phyloP scores from a whole-genome alignment of 805 yeast species.

The Ogataea sp. region DNA sequence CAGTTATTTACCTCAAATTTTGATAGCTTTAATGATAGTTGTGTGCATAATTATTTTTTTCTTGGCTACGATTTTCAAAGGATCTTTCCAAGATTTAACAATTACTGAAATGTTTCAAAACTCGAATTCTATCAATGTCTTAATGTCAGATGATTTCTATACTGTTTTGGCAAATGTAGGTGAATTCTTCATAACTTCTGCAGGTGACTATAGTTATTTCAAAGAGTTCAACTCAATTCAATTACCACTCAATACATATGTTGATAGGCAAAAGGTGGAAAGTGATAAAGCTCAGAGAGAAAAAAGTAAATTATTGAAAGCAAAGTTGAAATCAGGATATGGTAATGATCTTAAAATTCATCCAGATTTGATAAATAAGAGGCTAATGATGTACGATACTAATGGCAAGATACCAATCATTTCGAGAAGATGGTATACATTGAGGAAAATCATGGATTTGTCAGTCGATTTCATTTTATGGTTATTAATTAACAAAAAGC shows the following conservation, averaged over 20 bases:
- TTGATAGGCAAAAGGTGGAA: slow-evolving; percentile 12
- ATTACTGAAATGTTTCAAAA: slow-evolving; percentile 26
- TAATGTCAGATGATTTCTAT: slow-evolving; percentile 56
- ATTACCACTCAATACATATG: slow-evolving; percentile 47
- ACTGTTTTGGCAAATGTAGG: slow-evolving; percentile 54
- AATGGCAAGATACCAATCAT: slow-evolving; percentile 4
- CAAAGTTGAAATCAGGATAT: slow-evolving; percentile 15
- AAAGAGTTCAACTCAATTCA: slow-evolving; percentile 44
- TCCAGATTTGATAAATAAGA: slow-evolving; percentile 23
- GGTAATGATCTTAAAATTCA: slow-evolving; percentile 15
- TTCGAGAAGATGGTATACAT: no score
- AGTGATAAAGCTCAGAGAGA: neutral
- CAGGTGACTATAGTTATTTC: slow-evolving; percentile 58
- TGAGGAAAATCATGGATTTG: slow-evolving; percentile 1
- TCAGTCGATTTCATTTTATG: slow-evolving; percentile 5
- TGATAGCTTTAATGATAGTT: slow-evolving; percentile 39
- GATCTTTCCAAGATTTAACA: slow-evolving; percentile 23
- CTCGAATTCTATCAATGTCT: slow-evolving; percentile 29
- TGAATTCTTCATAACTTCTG: slow-evolving; percentile 55
- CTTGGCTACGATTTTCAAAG: slow-evolving; percentile 55
- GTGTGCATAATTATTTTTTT: slow-evolving; percentile 47
- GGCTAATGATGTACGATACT: no score
- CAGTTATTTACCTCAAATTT: slow-evolving; percentile 62
- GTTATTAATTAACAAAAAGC: slow-evolving; percentile 9
- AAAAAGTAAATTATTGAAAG: neutral